Evolutionary conservation across 2,329 filamentous ascomycete genomes (phyloP).

Genomic region (Chrysosporium queenslandicum): DNA sequence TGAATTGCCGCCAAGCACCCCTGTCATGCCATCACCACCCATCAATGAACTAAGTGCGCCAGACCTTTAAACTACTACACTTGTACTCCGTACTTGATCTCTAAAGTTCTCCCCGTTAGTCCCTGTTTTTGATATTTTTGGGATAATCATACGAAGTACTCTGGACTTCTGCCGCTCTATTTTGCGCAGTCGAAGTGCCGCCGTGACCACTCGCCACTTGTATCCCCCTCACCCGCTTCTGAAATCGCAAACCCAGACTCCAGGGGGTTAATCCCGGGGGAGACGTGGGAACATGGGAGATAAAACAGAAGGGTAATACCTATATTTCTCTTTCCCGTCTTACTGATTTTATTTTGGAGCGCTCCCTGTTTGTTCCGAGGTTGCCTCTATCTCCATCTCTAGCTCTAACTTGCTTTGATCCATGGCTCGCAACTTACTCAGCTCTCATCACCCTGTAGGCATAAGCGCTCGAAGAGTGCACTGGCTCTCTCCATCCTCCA

Average conservation of each 20-base stretch:
- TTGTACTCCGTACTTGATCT: too few relatives aligned
- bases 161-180: not conserved
- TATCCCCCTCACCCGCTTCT: not conserved
- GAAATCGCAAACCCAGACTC: not conserved
- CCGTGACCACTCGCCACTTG: not conserved
- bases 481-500: constrained; percentile 47
- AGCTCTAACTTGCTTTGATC: constrained; percentile 14
- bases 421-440: constrained; percentile 20
- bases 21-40: not conserved
- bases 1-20: not conserved
- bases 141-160: too few relatives aligned
- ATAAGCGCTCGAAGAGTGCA: constrained; percentile 47
- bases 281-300: constrained; percentile 24
- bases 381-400: not conserved
- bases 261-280: constrained; percentile 6
- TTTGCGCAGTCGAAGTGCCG: not conserved
- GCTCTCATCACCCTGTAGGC: constrained; percentile 24
- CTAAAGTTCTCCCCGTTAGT: too few relatives aligned
- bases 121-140: too few relatives aligned
- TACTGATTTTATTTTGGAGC: not conserved
- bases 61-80: not conserved
- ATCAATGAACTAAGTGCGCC: too few relatives aligned
- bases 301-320: constrained; percentile 22
- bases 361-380: not conserved
- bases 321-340: not conserved